phyloP scores from a whole-genome alignment of 805 yeast genomes.

The Metschnikowia baotianmanensis region DNA sequence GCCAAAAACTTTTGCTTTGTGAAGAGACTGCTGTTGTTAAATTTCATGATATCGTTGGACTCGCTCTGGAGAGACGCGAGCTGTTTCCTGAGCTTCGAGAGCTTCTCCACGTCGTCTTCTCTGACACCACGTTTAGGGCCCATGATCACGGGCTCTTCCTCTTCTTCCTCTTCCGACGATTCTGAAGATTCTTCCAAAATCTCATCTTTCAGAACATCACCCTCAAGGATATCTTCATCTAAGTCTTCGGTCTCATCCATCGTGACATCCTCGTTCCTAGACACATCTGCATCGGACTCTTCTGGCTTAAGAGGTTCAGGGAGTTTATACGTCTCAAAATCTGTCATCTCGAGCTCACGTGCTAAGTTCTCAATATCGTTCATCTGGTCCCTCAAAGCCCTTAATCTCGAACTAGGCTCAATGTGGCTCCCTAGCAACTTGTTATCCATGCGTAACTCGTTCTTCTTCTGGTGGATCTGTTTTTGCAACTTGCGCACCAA shows the following conservation, averaged over 20 bases:
- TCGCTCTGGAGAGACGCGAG: constrained; percentile 65
- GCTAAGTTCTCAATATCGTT: constrained; percentile 83
- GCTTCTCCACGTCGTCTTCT: constrained; percentile 53
- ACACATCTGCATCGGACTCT: constrained; percentile 5
- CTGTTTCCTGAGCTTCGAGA: constrained; percentile 54
- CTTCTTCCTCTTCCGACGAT: constrained; percentile 20
- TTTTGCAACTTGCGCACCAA: constrained; percentile 42
- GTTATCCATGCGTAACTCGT: constrained; percentile 47
- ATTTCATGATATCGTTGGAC: constrained; percentile 73
- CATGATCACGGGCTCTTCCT: constrained; percentile 22
- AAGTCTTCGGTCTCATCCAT: constrained; percentile 5
- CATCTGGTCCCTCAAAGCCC: constrained; percentile 79
- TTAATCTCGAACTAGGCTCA: constrained; percentile 74
- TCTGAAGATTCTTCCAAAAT: not conserved
- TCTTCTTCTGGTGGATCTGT: constrained; percentile 46
- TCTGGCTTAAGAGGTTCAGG: constrained; percentile 11
- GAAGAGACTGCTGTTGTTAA: constrained; percentile 58
- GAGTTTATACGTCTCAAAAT: constrained; percentile 50
- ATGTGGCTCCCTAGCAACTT: constrained; percentile 49
- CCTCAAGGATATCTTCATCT: constrained; percentile 10
- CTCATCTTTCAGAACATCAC: constrained; percentile 13
- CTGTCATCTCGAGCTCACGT: constrained; percentile 79
- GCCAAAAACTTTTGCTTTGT: constrained; percentile 63
- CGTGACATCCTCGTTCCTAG: constrained; percentile 16
- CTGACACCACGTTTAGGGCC: constrained; percentile 41